Evolutionary conservation across 768 basidiomycete species (phyloP), one percentile per base, ranked within the genome.

Genomic region (Leccinum longicurvipes): DNA sequence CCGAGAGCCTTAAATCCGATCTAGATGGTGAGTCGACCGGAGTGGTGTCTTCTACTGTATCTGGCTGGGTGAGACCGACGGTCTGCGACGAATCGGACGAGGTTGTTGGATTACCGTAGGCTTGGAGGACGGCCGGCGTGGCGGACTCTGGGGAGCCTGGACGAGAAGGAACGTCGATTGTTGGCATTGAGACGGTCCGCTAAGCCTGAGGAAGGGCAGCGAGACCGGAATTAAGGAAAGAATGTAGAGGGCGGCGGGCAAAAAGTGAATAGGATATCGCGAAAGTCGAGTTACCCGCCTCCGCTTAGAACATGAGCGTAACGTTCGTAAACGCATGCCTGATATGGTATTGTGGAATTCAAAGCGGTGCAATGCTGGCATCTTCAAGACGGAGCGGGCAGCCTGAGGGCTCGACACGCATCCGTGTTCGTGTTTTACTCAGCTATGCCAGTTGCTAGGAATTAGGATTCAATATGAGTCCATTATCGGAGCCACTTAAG

Each of bases 261-360:
- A 48, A 55, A 60, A 67, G 52, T 41, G 57, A 67, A 57, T 42
- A 44, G 21, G 28, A n/a, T 57, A 51, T 60, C 46, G 27, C 29
- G 42, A 47, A 34, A 34, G 42, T 31, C 23, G 39, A 49, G 51
- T 49, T 9, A 27, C 29, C 39, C 36, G 45, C 31, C 21, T 11
- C 52, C 59, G 60, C 56, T 69, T 63, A 63, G 51, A 49, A 53
- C 42, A 51, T 50, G 55, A 39, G 62, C 55, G 39, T 42, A 54
- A 61, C 36, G 67, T 73, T 71, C 71, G 62, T 73, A 71, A 71
- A 71, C 4, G 55, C 59, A 50, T 70, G 51, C 69, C 69, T 63
- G 51, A 64, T 67, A 47, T 48, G 51, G 69, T 44, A 59, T 50
- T 47, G 2, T 9, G 19, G 47, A 17, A 58, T 55, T 55, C 29